Base-by-base conservation (phyloP, 176 grass and related monocot species). In the Cocos nucifera region DNA sequence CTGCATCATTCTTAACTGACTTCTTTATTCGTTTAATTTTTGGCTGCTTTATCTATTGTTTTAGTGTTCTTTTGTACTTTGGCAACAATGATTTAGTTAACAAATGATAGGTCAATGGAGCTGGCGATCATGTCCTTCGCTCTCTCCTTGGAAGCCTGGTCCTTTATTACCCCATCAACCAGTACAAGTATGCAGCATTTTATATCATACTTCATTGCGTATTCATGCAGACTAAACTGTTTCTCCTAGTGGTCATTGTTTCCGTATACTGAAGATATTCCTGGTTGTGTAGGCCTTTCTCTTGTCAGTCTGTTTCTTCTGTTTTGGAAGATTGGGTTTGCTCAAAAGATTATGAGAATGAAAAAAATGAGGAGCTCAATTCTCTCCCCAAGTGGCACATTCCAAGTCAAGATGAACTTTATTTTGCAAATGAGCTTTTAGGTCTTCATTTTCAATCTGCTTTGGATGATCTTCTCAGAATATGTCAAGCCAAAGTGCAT, bases 351-450 rank as follows among this genome's bases (percentile, higher is more conserved):
- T 76, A 79, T 63, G 77, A 76, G 15, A 69, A 77, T 25, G 69
- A 64, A 58, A 69, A 79, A 53, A 61, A 27, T 67, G 80, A 87
- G 61, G 79, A 75, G 69, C 74, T 90, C 54, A 76, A 74, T 58
- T 69, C 79, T 25, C 62, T 76, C 75, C 87, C 92, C 56, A 69
- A 78, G 19, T 97, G 92, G 92, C 87, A 97, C 68, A 80, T 82
- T 68, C 80, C 92, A 44, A 91, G 29, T 78, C 68, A 83, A 56
- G 78, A 87, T 66, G 92, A 97, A 71, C 62, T 97, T 9, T 85
- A 73, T 50, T 97, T 97, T 85, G 92, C 87, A 75, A 97, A 82
- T 67, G 84, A 90, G 51, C 80, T 97, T 52, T 71, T 97, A 53
- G 69, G 80, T 20, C 69, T 85, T 67, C 92, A 97, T 87, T 84